Evolutionary conservation across 768 basidiomycete species (phyloP), one percentile per base, ranked within the genome.

Genomic region (Termitomyces heimii): DNA sequence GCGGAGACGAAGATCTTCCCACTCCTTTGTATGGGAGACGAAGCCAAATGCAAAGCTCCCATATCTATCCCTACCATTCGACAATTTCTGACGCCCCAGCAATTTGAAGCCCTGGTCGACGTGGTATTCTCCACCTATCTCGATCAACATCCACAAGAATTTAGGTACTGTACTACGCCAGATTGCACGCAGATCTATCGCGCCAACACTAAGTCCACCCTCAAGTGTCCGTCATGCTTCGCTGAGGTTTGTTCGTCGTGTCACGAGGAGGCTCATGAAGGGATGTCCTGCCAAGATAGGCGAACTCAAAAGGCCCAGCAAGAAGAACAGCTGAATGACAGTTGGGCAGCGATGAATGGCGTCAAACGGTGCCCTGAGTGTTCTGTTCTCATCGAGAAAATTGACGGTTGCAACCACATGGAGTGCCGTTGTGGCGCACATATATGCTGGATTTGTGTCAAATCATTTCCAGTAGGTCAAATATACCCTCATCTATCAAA

Each of bases 161-260:
- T 83, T 65, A 78, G 79, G 54, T 83, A 84, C 59, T 91, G 89
- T 69, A 83, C 82, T 2, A 89, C 86, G 0, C 83, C 89, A 0
- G 87, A 88, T 64, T 91, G 89, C 65, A 74, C 72, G 5, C 84
- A 87, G 61, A 78, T 89, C 4, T 91, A 91, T 68, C 71, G 77
- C 48, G 65, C 66, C 45, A 66, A 68, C 29, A 54, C 60, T 16
- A 54, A 63, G 34, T 57, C 66, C 42, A 57, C 66, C 45, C 63
- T 80, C 62, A 71, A 78, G 53, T 83, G 82, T 56, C 81, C 81
- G 7, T 79, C 81, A 10, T 85, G 83, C 63, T 77, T 81, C 53
- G 65, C 69, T 28, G 64, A 70, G 6, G 73, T 83, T 24, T 84
- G 83, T 55, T 66, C 79, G 0, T 63, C 73, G 9, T 84, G 83